A percentile compares a stretch with the other conserved stretches of the same genome.
Conservation (phyloP, 495 filamentous ascomycete species). For the Parachaetomium inaequale region DNA sequence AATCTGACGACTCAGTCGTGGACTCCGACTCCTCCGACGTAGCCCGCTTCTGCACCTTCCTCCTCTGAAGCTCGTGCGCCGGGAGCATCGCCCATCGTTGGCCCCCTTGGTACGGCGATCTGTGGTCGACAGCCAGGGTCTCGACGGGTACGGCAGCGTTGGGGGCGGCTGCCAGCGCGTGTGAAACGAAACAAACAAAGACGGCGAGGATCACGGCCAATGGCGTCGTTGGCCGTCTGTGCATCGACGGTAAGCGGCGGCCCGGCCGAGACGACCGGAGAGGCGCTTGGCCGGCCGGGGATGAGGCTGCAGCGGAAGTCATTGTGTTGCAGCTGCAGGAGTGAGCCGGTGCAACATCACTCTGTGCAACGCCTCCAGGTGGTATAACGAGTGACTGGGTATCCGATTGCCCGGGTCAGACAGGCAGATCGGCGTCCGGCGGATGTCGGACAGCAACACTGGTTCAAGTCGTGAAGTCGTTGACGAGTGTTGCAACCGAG, state of each 20-base stretch:
- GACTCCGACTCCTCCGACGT: conserved; percentile 5
- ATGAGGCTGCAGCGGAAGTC: conserved; percentile 15
- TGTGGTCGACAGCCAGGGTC: conserved; percentile 37
- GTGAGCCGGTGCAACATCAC: conserved; percentile 28
- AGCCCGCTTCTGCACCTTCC: conserved; percentile 18
- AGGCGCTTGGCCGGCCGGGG: not conserved
- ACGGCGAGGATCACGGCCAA: conserved; percentile 36
- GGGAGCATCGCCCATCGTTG: conserved; percentile 42
- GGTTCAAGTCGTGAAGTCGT: not conserved
- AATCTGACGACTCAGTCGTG: not conserved
- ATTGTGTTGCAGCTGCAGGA: conserved; percentile 28
- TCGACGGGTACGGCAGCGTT: conserved; percentile 31
- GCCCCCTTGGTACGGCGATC: conserved; percentile 30
- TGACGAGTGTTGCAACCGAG: not conserved
- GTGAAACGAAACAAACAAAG: conserved; percentile 34
- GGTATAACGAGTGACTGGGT: conserved; percentile 28
- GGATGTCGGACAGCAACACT: conserved; percentile 1
- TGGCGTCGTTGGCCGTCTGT: conserved; percentile 27
- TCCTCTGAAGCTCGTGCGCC: conserved; percentile 31
- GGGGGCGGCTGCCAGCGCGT: conserved; percentile 27
- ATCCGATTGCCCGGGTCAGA: conserved; percentile 29
- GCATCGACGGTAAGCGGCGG: conserved; percentile 17
- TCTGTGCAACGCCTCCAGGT: conserved; percentile 22
- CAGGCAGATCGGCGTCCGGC: conserved; percentile 24
- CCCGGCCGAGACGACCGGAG: not conserved